These are phyloP conservation scores for Auricularia cornea DNA, from an alignment of 768 basidiomycete genomes.

Conservation along the genomic window DNA sequence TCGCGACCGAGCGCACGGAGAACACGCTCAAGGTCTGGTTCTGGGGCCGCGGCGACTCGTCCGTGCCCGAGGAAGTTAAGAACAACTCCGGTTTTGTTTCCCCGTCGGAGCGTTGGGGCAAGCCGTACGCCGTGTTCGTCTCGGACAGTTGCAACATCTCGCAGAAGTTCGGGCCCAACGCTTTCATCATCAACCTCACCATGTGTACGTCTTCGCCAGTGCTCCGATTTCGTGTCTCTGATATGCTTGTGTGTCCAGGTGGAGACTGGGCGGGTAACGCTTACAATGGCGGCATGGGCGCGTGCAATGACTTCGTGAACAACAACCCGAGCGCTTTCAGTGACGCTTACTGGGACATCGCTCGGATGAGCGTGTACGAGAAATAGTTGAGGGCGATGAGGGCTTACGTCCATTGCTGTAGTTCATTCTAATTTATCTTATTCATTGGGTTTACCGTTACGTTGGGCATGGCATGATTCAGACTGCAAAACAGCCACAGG, in stretches of 20 bases:
- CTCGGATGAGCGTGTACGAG: slow-evolving; percentile 45
- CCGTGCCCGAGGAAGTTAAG: slow-evolving; percentile 35
- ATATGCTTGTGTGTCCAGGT: neutral
- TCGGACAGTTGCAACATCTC: slow-evolving; percentile 43
- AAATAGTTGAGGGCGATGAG: neutral
- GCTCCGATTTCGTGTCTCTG: slow-evolving; percentile 34
- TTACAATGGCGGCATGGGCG: slow-evolving; percentile 15
- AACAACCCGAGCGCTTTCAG: slow-evolving; percentile 58
- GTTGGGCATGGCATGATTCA: too few species aligned
- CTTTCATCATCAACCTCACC: slow-evolving; percentile 62
- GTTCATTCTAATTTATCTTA: too few species aligned
- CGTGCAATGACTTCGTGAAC: slow-evolving; percentile 43
- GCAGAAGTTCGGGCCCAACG: slow-evolving; percentile 45
- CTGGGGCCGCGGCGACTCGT: slow-evolving; percentile 45
- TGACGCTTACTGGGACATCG: slow-evolving; percentile 67
- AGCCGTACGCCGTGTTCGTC: slow-evolving; percentile 33
- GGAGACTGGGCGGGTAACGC: slow-evolving; percentile 42
- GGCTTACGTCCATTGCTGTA: too few species aligned
- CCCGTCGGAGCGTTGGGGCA: slow-evolving; percentile 32
- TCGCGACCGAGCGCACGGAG: slow-evolving; percentile 50
- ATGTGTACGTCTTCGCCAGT: slow-evolving; percentile 53
- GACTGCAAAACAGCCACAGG: too few species aligned
- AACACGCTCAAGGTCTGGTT: slow-evolving; percentile 62
- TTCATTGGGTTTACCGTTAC: too few species aligned
- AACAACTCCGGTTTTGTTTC: slow-evolving; percentile 13